phyloP scores from a whole-genome alignment of 768 basidiomycete genomes.

The Xerocomellus chrysenteron region DNA sequence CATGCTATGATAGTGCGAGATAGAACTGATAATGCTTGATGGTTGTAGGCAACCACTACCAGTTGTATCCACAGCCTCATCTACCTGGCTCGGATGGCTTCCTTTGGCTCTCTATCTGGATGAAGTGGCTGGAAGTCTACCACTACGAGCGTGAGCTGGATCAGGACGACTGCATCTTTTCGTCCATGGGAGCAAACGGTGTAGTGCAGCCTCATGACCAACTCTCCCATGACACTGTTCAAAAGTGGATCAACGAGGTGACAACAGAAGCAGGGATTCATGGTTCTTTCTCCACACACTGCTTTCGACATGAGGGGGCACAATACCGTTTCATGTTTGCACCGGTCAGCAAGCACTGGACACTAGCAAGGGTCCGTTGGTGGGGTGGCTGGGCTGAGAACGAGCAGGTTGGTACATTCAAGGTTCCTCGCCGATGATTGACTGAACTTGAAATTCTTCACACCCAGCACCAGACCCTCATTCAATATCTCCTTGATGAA shows the following conservation, averaged over 20 bases:
- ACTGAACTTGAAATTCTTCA: not conserved
- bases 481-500: not conserved
- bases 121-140: not conserved
- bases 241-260: not conserved
- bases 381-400: constrained; percentile 45
- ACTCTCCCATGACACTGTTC: not conserved
- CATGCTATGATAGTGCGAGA: not conserved
- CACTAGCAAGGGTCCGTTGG: constrained; percentile 31
- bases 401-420: constrained; percentile 29
- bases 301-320: not conserved
- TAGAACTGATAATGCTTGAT: not conserved
- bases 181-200: not conserved
- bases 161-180: not conserved
- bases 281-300: not conserved
- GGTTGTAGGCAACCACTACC: not conserved
- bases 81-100: not conserved
- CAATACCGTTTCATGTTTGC: constrained; percentile 39
- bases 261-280: not conserved
- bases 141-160: not conserved
- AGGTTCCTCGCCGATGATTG: not conserved
- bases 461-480: not conserved
- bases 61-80: not conserved
- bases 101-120: not conserved
- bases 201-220: not conserved
- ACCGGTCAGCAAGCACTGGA: constrained; percentile 36